Evolutionary conservation across 352 stramenopile species (phyloP), one percentile per base, ranked within the genome.

Genomic region (Phytophthora citricola): DNA sequence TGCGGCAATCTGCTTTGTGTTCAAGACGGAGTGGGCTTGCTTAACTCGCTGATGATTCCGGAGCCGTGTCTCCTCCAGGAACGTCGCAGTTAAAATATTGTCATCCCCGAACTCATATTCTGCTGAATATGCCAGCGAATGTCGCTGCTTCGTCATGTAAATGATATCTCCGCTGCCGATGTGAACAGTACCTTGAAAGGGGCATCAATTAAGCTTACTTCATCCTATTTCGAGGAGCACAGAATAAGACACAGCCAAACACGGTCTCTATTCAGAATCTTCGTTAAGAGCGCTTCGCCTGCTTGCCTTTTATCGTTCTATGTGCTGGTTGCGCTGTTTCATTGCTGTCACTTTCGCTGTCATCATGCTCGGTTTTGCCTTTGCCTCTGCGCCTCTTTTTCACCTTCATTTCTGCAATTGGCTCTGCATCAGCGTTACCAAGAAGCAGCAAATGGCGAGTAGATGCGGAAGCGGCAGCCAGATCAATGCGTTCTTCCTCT

Each of bases 21-120:
- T 61, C 17, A 89, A 54, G 29, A 75, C 58, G 1, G 80, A 79
- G 40, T 87, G 79, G 0, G 76, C 75, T 4, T 87, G 66, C 36
- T 75, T 71, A 2, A 91, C 49, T 14, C 79, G 69, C n/a, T 69
- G 70, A 46, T 83, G 66, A 54, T 86, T 78, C 39, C 74, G 73
- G n/a, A 83, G 52, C 0, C 79, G 73, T 22, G 69, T 61, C 39
- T 87, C 75, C 48, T 91, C 76, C 10, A 77, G 58, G 55, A 74
- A 71, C 14, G 67, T 79, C 27, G 78, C 75, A 6, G 80, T 91
- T 51, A 91, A 56, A 22, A 90, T 48, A 38, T 90, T 91, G 32
- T 85, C 77, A 5, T 88, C 78, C 3, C 68, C 80, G 56, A 86
- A 91, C 39, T 87, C 72, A 59, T 91, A 91, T 50, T 91, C 83